Conservation (phyloP, 164 flowering plant genomes). For the Taxillus chinensis region DNA sequence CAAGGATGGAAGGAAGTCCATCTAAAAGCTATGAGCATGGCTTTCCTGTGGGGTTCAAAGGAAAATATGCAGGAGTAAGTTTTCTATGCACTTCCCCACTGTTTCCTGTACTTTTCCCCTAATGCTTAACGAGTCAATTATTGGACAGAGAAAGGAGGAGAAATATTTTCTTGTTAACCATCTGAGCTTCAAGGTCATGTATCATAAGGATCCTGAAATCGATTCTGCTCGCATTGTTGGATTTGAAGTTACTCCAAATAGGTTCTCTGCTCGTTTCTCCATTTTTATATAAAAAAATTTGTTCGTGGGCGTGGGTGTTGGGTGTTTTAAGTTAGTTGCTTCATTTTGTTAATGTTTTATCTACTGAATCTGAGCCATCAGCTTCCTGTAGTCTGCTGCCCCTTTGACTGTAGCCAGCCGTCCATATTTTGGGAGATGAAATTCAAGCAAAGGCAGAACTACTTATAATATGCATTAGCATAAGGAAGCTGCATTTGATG, state of each 20-base stretch:
- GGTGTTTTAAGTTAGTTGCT: too few relatives aligned
- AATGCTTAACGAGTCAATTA: not conserved
- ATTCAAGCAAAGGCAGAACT: too few relatives aligned
- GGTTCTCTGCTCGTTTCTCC: conserved; percentile 13
- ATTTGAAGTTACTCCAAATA: conserved; percentile 53
- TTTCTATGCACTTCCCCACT: not conserved
- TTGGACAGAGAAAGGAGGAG: conserved; percentile 43
- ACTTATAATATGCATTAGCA: too few relatives aligned
- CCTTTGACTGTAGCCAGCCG: too few relatives aligned
- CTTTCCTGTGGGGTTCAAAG: conserved; percentile 73
- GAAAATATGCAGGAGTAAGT: conserved; percentile 41
- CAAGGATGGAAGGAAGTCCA: conserved; percentile 66
- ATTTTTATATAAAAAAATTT: too few relatives aligned
- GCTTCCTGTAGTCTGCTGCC: too few relatives aligned
- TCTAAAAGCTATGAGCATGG: conserved; percentile 77
- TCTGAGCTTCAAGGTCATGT: conserved; percentile 55
- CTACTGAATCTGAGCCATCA: too few relatives aligned
- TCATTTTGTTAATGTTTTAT: too few relatives aligned
- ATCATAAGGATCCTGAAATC: conserved; percentile 43
- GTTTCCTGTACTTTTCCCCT: not conserved
- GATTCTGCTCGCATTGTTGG: conserved; percentile 58
- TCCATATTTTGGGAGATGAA: too few relatives aligned
- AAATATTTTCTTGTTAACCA: conserved; percentile 53
- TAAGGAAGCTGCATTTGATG: too few relatives aligned
- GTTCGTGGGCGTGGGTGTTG: too few relatives aligned